These are phyloP conservation scores for Naganishia sp. DNA, from an alignment of 1,284 basidiomycete species.

Conservation along the genomic window DNA sequence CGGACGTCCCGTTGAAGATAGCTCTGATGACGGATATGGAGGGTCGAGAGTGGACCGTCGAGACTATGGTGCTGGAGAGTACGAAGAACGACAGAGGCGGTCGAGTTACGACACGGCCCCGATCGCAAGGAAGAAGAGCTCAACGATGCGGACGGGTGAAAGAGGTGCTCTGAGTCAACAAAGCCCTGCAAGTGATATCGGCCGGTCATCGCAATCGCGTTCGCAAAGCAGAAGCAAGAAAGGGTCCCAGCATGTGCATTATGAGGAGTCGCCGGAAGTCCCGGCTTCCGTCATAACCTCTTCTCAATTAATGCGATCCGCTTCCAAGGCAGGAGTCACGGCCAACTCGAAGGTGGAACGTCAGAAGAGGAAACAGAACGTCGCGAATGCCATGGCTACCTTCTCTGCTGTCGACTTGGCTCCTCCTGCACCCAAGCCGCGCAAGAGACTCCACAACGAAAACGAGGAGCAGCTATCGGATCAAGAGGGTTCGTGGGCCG, in stretches of 20 bases:
- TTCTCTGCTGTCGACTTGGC: constrained; percentile 29
- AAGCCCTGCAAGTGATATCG: not conserved
- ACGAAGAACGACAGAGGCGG: not conserved
- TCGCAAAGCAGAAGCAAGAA: constrained; percentile 3
- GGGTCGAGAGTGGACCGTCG: not conserved
- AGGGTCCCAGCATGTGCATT: not conserved
- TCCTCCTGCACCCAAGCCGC: constrained; percentile 24
- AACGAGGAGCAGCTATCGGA: not conserved
- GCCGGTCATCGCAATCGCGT: not conserved
- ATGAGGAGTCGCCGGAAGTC: not conserved
- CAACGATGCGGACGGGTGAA: not conserved
- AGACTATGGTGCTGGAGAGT: not conserved
- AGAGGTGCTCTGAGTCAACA: not conserved
- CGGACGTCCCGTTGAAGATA: not conserved
- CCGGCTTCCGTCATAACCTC: not conserved
- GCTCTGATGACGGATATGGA: constrained; percentile 9
- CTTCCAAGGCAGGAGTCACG: constrained; percentile 4
- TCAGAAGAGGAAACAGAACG: constrained; percentile 9
- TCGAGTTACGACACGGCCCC: not conserved
- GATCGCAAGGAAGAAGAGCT: not conserved
- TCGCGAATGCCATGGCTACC: constrained; percentile 8
- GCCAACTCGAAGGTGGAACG: not conserved
- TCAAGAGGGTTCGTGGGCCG: not conserved
- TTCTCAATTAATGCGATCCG: constrained; percentile 9
- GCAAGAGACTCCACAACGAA: not conserved